Evolutionary conservation across 805 yeast species (phyloP).

Genomic region (Candida insectorum): DNA sequence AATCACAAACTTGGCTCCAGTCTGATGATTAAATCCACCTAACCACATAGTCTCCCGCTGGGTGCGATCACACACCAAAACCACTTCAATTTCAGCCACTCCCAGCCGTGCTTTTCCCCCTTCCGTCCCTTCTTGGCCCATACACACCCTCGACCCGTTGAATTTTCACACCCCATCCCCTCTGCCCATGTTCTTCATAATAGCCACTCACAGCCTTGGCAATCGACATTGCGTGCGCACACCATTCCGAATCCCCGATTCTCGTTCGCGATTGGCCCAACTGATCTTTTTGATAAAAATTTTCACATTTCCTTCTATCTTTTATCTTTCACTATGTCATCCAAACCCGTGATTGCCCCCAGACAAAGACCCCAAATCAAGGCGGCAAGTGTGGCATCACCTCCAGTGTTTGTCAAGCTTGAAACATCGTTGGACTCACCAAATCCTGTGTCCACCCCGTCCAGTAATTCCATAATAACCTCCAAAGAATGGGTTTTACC

Average conservation of each 20-base stretch:
- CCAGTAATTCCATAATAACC: constrained; percentile 40
- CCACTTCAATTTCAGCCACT: too few species aligned
- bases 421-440: neutral
- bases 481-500: constrained; percentile 59
- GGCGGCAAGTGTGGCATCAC: constrained; percentile 5
- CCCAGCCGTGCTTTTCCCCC: too few species aligned
- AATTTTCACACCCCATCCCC: too few species aligned
- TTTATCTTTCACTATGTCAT: neutral
- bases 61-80: too few species aligned
- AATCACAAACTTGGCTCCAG: too few species aligned
- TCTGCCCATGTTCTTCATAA: too few species aligned
- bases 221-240: too few species aligned
- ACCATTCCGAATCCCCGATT: neutral
- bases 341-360: constrained; percentile 14
- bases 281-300: constrained; percentile 1
- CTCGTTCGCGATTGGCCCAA: neutral
- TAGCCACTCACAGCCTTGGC: too few species aligned
- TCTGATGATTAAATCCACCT: too few species aligned
- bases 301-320: constrained; percentile 1
- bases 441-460: neutral
- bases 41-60: too few species aligned
- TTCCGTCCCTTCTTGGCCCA: too few species aligned
- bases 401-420: constrained; percentile 8
- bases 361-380: constrained; percentile 6
- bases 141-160: too few species aligned